These are phyloP conservation scores for Hericium coralloides DNA, from an alignment of 768 basidiomycete species.

Conservation along the genomic window DNA sequence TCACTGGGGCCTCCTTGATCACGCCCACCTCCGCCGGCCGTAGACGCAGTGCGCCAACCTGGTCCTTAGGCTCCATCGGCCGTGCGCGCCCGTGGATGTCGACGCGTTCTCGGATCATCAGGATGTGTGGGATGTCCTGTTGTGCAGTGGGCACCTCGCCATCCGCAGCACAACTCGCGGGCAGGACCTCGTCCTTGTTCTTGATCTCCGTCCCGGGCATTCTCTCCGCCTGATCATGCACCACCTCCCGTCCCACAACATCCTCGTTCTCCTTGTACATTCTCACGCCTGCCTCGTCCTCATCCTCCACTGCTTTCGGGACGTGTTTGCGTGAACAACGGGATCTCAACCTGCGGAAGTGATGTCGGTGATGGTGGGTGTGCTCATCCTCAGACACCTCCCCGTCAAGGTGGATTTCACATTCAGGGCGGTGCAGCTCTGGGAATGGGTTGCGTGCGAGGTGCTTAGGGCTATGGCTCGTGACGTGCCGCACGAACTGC, in stretches of 20 bases:
- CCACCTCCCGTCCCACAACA: not conserved
- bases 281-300: not conserved
- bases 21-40: slow-evolving; percentile 51
- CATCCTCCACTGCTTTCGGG: not conserved
- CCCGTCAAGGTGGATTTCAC: slow-evolving; percentile 14
- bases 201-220: not conserved
- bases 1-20: slow-evolving; percentile 64
- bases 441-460: slow-evolving; percentile 40
- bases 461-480: slow-evolving; percentile 27
- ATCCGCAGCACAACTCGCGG: not conserved
- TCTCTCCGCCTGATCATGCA: not conserved
- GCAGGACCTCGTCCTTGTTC: not conserved
- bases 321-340: not conserved
- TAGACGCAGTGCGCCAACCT: slow-evolving; percentile 46
- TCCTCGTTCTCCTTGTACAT: not conserved
- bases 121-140: slow-evolving; percentile 20
- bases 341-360: not conserved
- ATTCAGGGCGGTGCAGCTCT: slow-evolving; percentile 26
- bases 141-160: not conserved
- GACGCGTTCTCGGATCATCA: slow-evolving; percentile 70
- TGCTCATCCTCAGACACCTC: slow-evolving; percentile 13
- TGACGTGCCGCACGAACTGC: slow-evolving; percentile 48
- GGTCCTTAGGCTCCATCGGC: slow-evolving; percentile 50
- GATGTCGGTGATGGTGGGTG: not conserved
- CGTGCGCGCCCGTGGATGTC: slow-evolving; percentile 50